Evolutionary conservation across 2,329 filamentous ascomycete species (phyloP), one percentile per base, ranked within the genome.

Genomic region (Passalora sequoiae): DNA sequence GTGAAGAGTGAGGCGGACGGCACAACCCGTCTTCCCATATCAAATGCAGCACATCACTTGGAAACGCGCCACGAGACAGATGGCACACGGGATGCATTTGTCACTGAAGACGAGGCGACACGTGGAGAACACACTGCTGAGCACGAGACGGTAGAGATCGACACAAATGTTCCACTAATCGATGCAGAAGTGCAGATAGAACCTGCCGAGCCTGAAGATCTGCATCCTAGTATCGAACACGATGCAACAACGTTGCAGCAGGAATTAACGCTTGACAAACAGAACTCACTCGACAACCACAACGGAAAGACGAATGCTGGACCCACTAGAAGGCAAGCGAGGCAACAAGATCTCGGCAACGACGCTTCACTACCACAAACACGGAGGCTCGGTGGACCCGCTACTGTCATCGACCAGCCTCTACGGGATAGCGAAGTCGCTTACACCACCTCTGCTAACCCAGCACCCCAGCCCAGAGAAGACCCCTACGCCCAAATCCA

Each of bases 401-500:
- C n/a, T n/a, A n/a, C n/a, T n/a, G n/a, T n/a, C n/a, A n/a, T n/a
- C n/a, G n/a, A n/a, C n/a, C n/a, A n/a, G n/a, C n/a, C n/a, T n/a
- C n/a, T n/a, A n/a, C n/a, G n/a, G n/a, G n/a, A n/a, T n/a, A n/a
- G n/a, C n/a, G n/a, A n/a, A n/a, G n/a, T n/a, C n/a, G n/a, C n/a
- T n/a, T n/a, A n/a, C n/a, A n/a, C n/a, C n/a, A n/a, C n/a, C n/a
- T n/a, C n/a, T 2, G 2, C 28, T 19, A 9, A 10, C 13, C 15
- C 15, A 33, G 15, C 12, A 13, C 16, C 19, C 9, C 19, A 17
- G 8, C 20, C 17, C 16, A 32, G 32, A 21, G 27, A 36, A 10
- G 52, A 63, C 36, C 60, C 61, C 10, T 63, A 54, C 46, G 60
- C 59, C 4, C 56, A 57, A 19, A 63, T 63, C 20, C 60, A 62